Evolutionary conservation across 805 yeast species (phyloP).

Genomic region (Priceomyces medius): DNA sequence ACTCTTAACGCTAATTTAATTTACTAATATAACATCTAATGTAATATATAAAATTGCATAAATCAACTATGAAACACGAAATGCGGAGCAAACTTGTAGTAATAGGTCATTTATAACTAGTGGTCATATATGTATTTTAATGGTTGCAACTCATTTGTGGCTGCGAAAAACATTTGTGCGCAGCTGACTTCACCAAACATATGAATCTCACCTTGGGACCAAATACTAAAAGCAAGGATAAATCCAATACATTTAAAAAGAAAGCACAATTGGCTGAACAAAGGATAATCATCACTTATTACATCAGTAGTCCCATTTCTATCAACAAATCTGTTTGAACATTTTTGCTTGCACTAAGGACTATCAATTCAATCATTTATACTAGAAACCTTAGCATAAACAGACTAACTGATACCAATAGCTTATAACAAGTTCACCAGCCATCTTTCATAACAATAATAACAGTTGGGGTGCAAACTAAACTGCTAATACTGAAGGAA

Average conservation of each 20-base stretch:
- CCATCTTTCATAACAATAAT: no score
- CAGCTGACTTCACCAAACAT: constrained; percentile 3
- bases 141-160: constrained; percentile 2
- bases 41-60: no score
- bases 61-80: no score
- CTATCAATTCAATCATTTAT: no score
- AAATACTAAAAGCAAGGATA: background rate
- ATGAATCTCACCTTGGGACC: background rate
- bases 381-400: no score
- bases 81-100: no score
- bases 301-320: background rate
- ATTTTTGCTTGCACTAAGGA: background rate
- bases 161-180: constrained; percentile 7
- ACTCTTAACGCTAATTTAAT: no score
- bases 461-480: no score
- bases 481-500: no score
- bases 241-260: background rate
- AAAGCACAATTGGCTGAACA: background rate
- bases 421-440: background rate
- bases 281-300: background rate
- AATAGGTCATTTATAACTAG: background rate
- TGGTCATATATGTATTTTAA: background rate
- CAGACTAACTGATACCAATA: background rate
- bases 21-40: no score
- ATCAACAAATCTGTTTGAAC: background rate